These are phyloP conservation scores for Sphaerulina musiva DNA, from an alignment of 2,329 filamentous ascomycete genomes.

Conservation along the genomic window DNA sequence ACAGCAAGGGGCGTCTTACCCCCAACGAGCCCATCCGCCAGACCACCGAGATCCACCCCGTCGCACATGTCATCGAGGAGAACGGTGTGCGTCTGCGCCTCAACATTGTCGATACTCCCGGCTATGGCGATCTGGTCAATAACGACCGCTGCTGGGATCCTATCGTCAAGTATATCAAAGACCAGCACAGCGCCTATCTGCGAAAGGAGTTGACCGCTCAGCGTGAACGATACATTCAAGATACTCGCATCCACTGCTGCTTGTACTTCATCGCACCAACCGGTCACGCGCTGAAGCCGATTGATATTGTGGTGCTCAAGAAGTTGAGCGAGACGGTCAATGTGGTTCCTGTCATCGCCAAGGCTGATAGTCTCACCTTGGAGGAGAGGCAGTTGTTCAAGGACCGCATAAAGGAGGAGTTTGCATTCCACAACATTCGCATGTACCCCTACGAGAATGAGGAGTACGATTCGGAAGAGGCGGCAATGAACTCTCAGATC, in stretches of 20 bases:
- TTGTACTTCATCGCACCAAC: conserved; percentile 99
- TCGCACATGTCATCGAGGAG: conserved; percentile 98
- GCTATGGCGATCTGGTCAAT: conserved; percentile 98
- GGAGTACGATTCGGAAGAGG: conserved; percentile 95
- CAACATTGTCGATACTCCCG: conserved; percentile 98
- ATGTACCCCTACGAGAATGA: conserved; percentile 99
- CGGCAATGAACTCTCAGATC: conserved; percentile 86
- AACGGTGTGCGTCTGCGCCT: conserved; percentile 94
- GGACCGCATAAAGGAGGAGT: conserved; percentile 98
- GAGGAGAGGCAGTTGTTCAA: conserved; percentile 97
- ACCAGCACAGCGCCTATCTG: conserved; percentile 98
- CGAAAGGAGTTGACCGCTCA: conserved; percentile 99
- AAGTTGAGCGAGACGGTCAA: conserved; percentile 99
- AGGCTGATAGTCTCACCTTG: conserved; percentile 90
- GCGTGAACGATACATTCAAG: conserved; percentile 97
- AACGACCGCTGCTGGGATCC: conserved; percentile 99
- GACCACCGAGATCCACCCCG: conserved; percentile 96
- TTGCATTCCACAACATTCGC: conserved; percentile 98
- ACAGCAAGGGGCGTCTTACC: conserved; percentile 90
- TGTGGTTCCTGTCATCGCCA: conserved; percentile 96
- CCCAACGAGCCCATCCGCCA: conserved; percentile 90
- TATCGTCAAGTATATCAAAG: conserved; percentile 99
- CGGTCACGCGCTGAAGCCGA: conserved; percentile 96
- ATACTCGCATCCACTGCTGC: conserved; percentile 98
- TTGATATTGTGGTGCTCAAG: conserved; percentile 99